A percentile compares a stretch with the other conserved stretches of the same genome.
Evolutionary conservation across 129 eudicot species (phyloP).

Genomic region (Heracleum sosnowskyi): DNA sequence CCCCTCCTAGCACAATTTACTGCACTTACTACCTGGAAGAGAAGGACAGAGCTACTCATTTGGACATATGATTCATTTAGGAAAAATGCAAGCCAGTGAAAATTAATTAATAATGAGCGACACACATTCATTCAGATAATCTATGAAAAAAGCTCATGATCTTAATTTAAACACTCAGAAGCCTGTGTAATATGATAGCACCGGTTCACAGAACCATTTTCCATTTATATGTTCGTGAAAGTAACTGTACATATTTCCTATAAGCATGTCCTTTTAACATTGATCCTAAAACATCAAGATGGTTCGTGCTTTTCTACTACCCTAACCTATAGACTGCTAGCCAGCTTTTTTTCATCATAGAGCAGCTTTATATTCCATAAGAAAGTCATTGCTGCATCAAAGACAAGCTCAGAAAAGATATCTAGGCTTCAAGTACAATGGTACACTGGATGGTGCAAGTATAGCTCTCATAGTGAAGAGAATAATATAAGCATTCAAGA

Average conservation of each 20-base stretch:
- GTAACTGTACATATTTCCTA: not conserved
- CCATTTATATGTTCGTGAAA: not conserved
- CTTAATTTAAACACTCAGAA: not conserved
- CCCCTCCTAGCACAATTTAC: constrained; percentile 86
- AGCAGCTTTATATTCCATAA: not conserved
- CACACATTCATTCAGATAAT: not conserved
- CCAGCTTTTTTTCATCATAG: not conserved
- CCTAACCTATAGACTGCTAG: not conserved
- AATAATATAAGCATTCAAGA: not conserved
- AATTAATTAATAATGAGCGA: constrained; percentile 4
- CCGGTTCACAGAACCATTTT: not conserved
- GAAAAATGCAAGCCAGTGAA: not conserved
- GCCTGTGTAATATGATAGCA: not conserved
- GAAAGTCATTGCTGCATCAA: not conserved
- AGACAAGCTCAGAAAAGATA: not conserved
- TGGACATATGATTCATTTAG: not conserved
- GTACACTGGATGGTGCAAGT: not conserved
- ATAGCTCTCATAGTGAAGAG: not conserved
- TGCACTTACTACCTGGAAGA: constrained; percentile 67
- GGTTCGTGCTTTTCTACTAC: not conserved
- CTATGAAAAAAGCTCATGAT: not conserved
- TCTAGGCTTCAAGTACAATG: not conserved
- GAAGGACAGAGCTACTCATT: constrained; percentile 17
- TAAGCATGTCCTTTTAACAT: not conserved
- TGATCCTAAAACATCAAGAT: not conserved